A percentile compares a stretch with the other conserved stretches of the same genome.
Evolutionary conservation across 257 asterid genomes (phyloP).

Genomic region (Salvia rosmarinus): DNA sequence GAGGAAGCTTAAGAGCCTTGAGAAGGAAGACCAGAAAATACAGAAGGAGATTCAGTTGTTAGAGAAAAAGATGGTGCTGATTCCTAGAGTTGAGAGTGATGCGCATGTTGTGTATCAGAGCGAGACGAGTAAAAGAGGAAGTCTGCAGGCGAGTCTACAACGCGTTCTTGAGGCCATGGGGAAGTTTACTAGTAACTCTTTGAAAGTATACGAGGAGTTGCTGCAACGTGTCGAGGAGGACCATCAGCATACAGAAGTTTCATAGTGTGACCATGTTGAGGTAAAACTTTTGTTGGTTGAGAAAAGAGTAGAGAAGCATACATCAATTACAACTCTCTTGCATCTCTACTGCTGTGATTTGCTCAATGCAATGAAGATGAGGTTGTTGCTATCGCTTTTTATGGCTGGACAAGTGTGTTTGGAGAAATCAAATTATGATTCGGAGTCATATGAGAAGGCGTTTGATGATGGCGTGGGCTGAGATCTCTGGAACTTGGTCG

Average conservation of each 20-base stretch:
- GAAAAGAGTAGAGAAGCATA: too few species aligned
- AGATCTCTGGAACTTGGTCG: too few species aligned
- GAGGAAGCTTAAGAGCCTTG: constrained; percentile 72
- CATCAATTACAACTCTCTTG: too few species aligned
- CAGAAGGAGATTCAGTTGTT: constrained; percentile 83
- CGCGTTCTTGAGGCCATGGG: constrained; percentile 89
- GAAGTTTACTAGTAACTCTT: constrained; percentile 57
- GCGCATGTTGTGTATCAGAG: constrained; percentile 71
- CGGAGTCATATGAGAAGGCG: too few species aligned
- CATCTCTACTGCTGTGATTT: not conserved
- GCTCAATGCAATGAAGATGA: not conserved
- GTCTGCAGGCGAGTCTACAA: constrained; percentile 70
- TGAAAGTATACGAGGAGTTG: constrained; percentile 79
- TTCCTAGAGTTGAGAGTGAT: constrained; percentile 27
- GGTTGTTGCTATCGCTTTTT: not conserved
- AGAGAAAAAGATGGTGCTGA: constrained; percentile 64
- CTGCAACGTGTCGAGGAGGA: constrained; percentile 83
- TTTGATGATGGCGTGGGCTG: too few species aligned
- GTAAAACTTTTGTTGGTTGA: not conserved
- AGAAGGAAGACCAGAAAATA: constrained; percentile 82
- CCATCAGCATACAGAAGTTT: constrained; percentile 44
- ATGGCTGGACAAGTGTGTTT: not conserved
- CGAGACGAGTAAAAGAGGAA: constrained; percentile 69
- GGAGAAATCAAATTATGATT: too few species aligned
- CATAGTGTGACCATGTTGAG: constrained; percentile 25